Conservation (phyloP, 805 yeast genomes). For the Blastobotrys parvus region DNA sequence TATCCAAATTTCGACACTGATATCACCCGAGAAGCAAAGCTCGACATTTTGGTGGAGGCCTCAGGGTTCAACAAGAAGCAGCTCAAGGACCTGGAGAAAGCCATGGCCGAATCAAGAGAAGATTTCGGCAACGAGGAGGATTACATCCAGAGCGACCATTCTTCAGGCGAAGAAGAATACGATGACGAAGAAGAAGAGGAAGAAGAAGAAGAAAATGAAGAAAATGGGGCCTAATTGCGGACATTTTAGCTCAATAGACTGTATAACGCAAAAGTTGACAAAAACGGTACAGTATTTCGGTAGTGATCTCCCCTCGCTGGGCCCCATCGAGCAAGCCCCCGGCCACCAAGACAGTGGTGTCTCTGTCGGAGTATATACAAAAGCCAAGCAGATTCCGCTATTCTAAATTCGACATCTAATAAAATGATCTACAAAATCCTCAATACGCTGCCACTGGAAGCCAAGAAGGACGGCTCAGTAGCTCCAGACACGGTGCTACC, state of each 20-base stretch:
- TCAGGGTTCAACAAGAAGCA: constrained; percentile 69
- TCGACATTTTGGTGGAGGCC: constrained; percentile 86
- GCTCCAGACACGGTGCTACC: constrained; percentile 17
- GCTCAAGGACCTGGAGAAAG: constrained; percentile 63
- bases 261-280: too few relatives aligned
- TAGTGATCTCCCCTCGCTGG: background rate
- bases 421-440: constrained; percentile 21
- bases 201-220: constrained; percentile 27
- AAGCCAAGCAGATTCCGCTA: background rate
- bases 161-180: constrained; percentile 30
- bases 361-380: too few relatives aligned
- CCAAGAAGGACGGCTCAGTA: constrained; percentile 17
- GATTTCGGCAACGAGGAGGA: constrained; percentile 36
- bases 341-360: too few relatives aligned
- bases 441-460: constrained; percentile 17
- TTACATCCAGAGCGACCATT: constrained; percentile 28
- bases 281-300: background rate
- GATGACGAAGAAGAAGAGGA: constrained; percentile 37
- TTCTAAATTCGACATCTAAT: background rate
- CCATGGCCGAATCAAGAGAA: constrained; percentile 42
- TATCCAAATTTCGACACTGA: constrained; percentile 78
- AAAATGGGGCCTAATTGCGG: too few relatives aligned
- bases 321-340: too few relatives aligned
- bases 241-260: background rate
- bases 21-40: constrained; percentile 52